Conservation (phyloP, 306 rosid genomes). For the Vigna radiata region DNA sequence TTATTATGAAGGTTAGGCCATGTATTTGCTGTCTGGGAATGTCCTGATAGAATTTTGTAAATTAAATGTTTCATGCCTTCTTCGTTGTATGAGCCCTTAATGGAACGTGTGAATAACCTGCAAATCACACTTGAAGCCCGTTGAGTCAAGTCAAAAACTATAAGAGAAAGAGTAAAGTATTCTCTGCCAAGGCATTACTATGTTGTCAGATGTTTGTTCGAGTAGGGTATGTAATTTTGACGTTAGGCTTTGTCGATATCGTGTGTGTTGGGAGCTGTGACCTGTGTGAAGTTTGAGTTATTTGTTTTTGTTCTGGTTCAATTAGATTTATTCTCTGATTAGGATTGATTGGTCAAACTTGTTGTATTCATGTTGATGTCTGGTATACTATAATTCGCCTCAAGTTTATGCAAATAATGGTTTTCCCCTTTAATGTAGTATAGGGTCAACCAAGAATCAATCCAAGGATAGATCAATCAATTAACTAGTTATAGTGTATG, state of each 20-base stretch:
- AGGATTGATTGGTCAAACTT: background rate
- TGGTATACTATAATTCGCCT: too few relatives aligned
- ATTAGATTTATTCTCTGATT: background rate
- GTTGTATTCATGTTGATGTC: background rate
- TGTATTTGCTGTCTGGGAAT: background rate
- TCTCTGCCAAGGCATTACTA: background rate
- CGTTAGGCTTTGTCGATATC: too few relatives aligned
- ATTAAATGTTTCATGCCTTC: background rate
- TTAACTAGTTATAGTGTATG: too few relatives aligned
- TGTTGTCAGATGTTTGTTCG: too few relatives aligned
- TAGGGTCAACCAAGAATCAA: too few relatives aligned
- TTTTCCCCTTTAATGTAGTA: too few relatives aligned
- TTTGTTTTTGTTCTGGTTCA: background rate
- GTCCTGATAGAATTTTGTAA: background rate
- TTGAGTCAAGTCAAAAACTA: background rate
- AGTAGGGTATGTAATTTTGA: too few relatives aligned
- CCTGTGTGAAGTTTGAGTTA: too few relatives aligned
- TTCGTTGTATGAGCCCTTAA: background rate
- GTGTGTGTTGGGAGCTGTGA: too few relatives aligned
- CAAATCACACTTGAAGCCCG: constrained; percentile 7
- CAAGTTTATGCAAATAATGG: too few relatives aligned
- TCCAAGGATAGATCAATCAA: too few relatives aligned
- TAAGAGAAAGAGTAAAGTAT: background rate
- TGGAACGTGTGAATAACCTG: background rate
- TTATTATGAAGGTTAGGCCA: background rate